Base-by-base conservation (phyloP, 805 yeast genomes). In the Ogataea glucozyma region DNA sequence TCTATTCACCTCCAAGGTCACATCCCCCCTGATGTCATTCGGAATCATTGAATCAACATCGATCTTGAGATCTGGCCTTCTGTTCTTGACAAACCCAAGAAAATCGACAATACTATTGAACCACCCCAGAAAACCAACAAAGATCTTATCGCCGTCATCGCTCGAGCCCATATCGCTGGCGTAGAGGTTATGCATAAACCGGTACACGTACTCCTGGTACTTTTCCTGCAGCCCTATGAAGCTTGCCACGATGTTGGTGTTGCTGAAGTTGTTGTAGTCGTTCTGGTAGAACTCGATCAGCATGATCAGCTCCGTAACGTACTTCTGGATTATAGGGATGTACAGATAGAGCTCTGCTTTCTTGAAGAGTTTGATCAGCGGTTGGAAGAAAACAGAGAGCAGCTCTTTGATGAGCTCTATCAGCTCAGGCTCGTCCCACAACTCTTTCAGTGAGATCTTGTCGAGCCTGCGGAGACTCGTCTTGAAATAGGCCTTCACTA, bases 401-500 rank as follows among this genome's bases (percentile, higher is more conserved):
- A 88, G 69, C 36, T 86, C 87, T 51, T 85, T 85, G 44, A 90
- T 69, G 31, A 91, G 71, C 26, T 73, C 73, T n/a, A 89, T 81
- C 34, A 95, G 67, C 51, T 85, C 87, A 0, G 91, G 88, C 53
- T 90, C 96, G 34, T 79, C 80, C 95, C 96, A 88, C 31, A 90
- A 60, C 56, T 83, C 82, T 54, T 81, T 81, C 70, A 90, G 64
- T 31, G 84, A 66, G 43, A 80, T 78, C 59, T 88, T 89, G 58
- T 91, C 99, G 26, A 79, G 76, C 44, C 78, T 82, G 26, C 93
- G 75, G 1, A 86, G 68, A 49, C 75, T 75, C 13, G 85, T 64
- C 46, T 76, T 81, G 64, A 85, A 77, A 41, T 84, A 72, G 42
- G 83, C 81, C 46, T 78, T 79, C 11, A 85, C 58, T 47, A 73